A percentile compares a stretch with the other conserved stretches of the same genome.
phyloP scores from a whole-genome alignment of 2,329 filamentous ascomycete species.

The Beauveria brongniartii region DNA sequence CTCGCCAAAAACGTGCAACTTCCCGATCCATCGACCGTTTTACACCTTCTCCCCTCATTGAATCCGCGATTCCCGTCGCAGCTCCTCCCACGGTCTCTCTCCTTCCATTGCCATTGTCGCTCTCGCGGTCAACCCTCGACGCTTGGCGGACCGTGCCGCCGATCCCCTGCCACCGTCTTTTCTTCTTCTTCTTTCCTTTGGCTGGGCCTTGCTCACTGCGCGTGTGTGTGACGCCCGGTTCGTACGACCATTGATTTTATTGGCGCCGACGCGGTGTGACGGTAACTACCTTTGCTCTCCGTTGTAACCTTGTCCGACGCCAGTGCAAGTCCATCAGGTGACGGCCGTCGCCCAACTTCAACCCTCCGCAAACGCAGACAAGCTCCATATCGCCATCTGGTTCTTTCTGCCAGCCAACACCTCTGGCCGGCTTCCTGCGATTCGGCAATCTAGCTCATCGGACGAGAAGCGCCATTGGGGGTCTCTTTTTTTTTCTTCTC shows the following conservation, averaged over 20 bases:
- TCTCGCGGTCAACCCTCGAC: too few relatives aligned
- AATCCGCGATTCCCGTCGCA: too few relatives aligned
- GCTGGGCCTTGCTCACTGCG: neutral
- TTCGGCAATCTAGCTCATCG: neutral
- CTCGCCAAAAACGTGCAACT: neutral
- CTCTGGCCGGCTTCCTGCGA: neutral
- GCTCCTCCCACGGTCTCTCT: too few relatives aligned
- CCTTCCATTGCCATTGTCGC: too few relatives aligned
- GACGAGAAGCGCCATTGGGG: neutral
- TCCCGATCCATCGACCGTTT: neutral
- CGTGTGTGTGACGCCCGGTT: neutral
- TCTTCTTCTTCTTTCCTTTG: neutral
- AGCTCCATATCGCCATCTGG: neutral
- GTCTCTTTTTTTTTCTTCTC: neutral
- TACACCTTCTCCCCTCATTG: neutral
- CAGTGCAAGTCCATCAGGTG: slow-evolving; percentile 1
- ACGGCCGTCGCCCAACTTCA: slow-evolving; percentile 4
- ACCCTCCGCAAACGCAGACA: neutral
- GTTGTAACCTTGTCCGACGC: neutral
- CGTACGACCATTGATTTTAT: neutral
- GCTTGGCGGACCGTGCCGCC: neutral
- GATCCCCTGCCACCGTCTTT: slow-evolving; percentile 5
- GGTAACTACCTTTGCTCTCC: neutral
- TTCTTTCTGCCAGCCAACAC: neutral
- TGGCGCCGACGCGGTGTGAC: slow-evolving; percentile 2